Percentiles rank a stretch among this genome's conserved stretches.
phyloP scores from a whole-genome alignment of 192 early-diverging fungal species.

The Spizellomyces punctatus region DNA sequence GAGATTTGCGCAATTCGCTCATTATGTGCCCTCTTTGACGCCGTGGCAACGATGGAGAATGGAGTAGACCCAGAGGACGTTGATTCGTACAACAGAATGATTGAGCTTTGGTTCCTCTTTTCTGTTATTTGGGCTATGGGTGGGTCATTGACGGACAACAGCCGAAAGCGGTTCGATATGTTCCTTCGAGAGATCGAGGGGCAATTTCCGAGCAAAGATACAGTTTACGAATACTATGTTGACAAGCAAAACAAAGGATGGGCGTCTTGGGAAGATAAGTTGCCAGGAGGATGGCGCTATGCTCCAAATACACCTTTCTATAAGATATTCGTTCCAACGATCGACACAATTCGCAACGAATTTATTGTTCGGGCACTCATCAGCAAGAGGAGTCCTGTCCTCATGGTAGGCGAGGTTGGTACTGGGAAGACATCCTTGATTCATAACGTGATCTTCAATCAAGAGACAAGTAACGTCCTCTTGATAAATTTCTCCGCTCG shows the following conservation, averaged over 20 bases:
- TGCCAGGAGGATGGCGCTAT: conserved; percentile 55
- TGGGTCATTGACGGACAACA: conserved; percentile 56
- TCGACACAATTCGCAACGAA: conserved; percentile 62
- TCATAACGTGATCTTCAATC: conserved; percentile 49
- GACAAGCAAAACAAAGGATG: conserved; percentile 57
- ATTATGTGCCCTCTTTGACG: conserved; percentile 53
- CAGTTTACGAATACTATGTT: conserved; percentile 61
- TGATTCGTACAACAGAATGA: conserved; percentile 53
- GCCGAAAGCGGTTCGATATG: conserved; percentile 55
- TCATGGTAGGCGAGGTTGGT: conserved; percentile 60
- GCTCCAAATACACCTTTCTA: conserved; percentile 51
- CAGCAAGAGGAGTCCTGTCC: conserved; percentile 48
- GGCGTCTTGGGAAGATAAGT: conserved; percentile 61
- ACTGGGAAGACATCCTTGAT: conserved; percentile 62
- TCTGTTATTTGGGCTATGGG: conserved; percentile 61
- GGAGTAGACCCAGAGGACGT: conserved; percentile 51
- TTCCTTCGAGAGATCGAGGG: conserved; percentile 63
- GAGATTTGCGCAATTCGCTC: conserved; percentile 51
- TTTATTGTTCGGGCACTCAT: conserved; percentile 52
- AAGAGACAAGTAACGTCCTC: conserved; percentile 45
- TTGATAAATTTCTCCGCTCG: conserved; percentile 62
- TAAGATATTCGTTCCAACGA: conserved; percentile 67
- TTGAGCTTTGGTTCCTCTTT: conserved; percentile 63
- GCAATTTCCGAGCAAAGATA: conserved; percentile 64
- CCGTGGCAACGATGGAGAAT: conserved; percentile 53